These are phyloP conservation scores for Gymnopilus dilepis DNA, from an alignment of 768 basidiomycete species.

Conservation along the genomic window DNA sequence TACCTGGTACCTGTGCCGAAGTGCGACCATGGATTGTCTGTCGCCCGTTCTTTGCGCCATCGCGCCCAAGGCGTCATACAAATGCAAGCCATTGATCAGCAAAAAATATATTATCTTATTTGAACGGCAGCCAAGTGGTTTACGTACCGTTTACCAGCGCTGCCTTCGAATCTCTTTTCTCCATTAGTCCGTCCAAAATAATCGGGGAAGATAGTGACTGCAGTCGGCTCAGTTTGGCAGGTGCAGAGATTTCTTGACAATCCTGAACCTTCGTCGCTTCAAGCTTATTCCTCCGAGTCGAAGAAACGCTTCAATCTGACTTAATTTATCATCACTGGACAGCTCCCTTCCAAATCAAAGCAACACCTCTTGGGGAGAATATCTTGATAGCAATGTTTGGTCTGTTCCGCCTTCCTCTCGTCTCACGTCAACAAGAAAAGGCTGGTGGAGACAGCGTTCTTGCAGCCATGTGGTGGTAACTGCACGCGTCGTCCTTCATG, in stretches of 20 bases:
- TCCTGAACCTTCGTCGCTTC: neutral
- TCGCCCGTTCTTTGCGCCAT: neutral
- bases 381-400: neutral
- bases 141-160: slow-evolving; percentile 1
- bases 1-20: slow-evolving; percentile 3
- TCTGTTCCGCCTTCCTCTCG: neutral
- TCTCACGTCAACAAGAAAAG: slow-evolving; percentile 6
- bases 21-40: neutral
- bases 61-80: neutral
- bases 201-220: neutral
- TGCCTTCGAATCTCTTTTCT: neutral
- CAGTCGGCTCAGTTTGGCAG: neutral
- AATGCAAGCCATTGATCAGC: neutral
- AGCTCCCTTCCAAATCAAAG: neutral
- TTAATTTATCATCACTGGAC: slow-evolving; percentile 3
- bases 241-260: neutral
- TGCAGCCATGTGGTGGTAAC: slow-evolving; percentile 1
- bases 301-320: neutral
- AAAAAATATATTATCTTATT: slow-evolving; percentile 2
- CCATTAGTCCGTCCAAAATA: neutral
- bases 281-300: neutral
- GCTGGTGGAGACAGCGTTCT: neutral
- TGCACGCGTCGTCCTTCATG: slow-evolving; percentile 4
- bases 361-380: neutral
- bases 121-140: neutral